Base-by-base conservation (phyloP, 768 basidiomycete species). In the Mycena latifolia region DNA sequence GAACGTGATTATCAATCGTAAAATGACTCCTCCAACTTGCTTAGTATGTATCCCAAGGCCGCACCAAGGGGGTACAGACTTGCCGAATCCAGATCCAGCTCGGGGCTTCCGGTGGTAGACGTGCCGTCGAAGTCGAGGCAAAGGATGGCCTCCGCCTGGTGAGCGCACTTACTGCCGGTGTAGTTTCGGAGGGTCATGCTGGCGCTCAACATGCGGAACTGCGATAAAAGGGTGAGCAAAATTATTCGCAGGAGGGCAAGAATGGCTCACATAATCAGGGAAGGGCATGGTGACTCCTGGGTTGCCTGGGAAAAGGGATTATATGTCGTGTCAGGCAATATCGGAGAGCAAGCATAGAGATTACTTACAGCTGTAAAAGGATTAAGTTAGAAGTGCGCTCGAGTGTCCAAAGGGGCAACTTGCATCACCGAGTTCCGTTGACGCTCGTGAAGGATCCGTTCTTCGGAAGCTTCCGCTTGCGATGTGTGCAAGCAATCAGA, bases 201-300 rank as follows among this genome's bases (percentile, higher is more conserved):
- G 74, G 83, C 85, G 86, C n/a, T n/a, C n/a, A n/a, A n/a, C n/a
- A n/a, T n/a, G n/a, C n/a, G n/a, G n/a, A n/a, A n/a, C n/a, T n/a
- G 63, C 53, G 56, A 18, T 50, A 55, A 9, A 37, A 37, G 37
- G 51, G 39, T 59, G 53, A 60, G 50, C 24, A 22, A 53, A 28
- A 62, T 46, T 57, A 27, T 37, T 58, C n/a, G 37, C n/a, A n/a
- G n/a, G n/a, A n/a, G 47, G 33, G 48, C 51, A 47, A 22, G 24
- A 11, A 33, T 33, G 31, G 31, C 31, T n/a, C n/a, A n/a, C n/a
- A n/a, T n/a, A n/a, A n/a, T 86, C 85, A 28, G 86, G 86, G 72
- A 87, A 87, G 8, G 84, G 81, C 2, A 82, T 85, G 2, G 84
- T 85, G 2, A 77, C 79, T 65, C 82, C 83, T 41, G 83, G 72